phyloP scores from a whole-genome alignment of 805 yeast genomes.

The Priceomyces castillae region DNA sequence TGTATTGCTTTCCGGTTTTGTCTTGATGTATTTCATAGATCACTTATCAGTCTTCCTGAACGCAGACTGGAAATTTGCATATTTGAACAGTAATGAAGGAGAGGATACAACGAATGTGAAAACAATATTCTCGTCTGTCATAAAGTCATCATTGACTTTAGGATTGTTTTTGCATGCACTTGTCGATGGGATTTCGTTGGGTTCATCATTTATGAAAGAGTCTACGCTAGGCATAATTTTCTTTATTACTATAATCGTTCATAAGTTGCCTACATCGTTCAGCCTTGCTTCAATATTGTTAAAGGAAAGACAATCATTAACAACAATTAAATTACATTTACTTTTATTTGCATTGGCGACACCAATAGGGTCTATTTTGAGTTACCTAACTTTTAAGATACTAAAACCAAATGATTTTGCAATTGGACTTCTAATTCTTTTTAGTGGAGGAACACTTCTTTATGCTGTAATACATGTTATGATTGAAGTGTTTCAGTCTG shows the following conservation, averaged over 20 bases:
- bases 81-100: neutral
- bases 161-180: constrained; percentile 66
- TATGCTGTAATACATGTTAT: constrained; percentile 69
- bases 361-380: constrained; percentile 56
- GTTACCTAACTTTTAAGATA: constrained; percentile 40
- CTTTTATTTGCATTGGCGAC: constrained; percentile 56
- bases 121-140: constrained; percentile 21
- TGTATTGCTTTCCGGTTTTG: constrained; percentile 52
- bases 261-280: constrained; percentile 74
- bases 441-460: constrained; percentile 71
- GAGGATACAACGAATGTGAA: neutral
- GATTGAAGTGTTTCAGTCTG: constrained; percentile 26
- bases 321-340: constrained; percentile 45
- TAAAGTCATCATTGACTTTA: constrained; percentile 49
- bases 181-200: constrained; percentile 73
- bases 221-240: constrained; percentile 43
- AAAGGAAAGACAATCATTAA: constrained; percentile 29
- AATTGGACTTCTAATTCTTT: constrained; percentile 55
- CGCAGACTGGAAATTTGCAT: constrained; percentile 1
- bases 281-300: constrained; percentile 58
- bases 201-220: constrained; percentile 48
- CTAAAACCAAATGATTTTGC: constrained; percentile 34
- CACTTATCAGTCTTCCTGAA: constrained; percentile 17
- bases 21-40: constrained; percentile 52
- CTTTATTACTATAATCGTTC: constrained; percentile 60